These are phyloP conservation scores for Crithidia brevicula DNA, from an alignment of 208 protist species.

Conservation along the genomic window DNA sequence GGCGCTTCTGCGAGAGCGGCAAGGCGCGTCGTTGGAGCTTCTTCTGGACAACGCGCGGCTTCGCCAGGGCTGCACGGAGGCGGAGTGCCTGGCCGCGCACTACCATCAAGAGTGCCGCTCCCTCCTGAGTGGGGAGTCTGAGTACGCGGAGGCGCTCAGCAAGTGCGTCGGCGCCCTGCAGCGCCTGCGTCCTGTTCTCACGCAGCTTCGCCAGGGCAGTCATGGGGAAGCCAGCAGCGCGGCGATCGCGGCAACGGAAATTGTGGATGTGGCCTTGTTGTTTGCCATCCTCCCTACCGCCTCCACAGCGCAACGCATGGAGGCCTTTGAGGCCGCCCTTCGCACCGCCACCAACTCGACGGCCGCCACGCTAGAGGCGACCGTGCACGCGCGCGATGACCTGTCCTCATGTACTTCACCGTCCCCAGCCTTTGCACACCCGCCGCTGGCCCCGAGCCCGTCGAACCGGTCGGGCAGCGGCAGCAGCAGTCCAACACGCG, in stretches of 20 bases:
- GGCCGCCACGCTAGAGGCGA: slow-evolving; percentile 13
- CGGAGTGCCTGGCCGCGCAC: slow-evolving; percentile 80
- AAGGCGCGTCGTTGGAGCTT: slow-evolving; percentile 66
- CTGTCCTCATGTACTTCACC: no score
- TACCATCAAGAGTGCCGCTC: slow-evolving; percentile 79
- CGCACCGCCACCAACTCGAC: neutral
- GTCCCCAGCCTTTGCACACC: slow-evolving; percentile 17
- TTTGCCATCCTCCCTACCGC: slow-evolving; percentile 68
- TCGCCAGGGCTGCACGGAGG: slow-evolving; percentile 78
- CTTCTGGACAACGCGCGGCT: slow-evolving; percentile 76
- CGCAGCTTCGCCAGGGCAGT: neutral
- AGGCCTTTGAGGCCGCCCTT: slow-evolving; percentile 57
- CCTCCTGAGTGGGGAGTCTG: slow-evolving; percentile 50
- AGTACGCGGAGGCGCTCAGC: slow-evolving; percentile 72
- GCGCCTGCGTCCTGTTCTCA: slow-evolving; percentile 35
- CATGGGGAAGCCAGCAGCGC: neutral
- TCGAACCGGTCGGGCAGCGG: slow-evolving; percentile 21
- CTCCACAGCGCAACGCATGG: slow-evolving; percentile 59
- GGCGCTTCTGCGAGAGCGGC: slow-evolving; percentile 61
- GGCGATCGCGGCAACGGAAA: slow-evolving; percentile 23
- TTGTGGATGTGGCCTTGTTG: slow-evolving; percentile 52
- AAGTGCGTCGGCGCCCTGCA: slow-evolving; percentile 55
- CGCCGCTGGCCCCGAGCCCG: slow-evolving; percentile 22
- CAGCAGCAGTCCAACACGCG: slow-evolving; percentile 27
- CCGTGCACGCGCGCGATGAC: no score